Percentiles rank a stretch among this genome's conserved stretches.
Evolutionary conservation across 106 monocot species (phyloP).

Genomic region (Alisma plantagoaquatica): DNA sequence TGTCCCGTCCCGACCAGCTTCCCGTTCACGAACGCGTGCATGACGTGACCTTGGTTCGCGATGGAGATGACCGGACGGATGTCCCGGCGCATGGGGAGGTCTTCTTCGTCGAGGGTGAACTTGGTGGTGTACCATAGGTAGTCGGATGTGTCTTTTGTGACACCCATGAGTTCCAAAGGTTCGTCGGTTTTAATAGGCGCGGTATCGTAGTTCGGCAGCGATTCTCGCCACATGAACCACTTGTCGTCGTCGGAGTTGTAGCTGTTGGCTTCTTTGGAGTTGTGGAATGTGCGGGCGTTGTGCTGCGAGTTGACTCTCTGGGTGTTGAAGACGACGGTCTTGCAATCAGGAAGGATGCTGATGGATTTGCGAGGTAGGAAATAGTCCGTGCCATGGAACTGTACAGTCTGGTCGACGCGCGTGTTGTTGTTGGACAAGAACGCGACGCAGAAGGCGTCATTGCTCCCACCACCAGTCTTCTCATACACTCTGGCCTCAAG

Average conservation of each 20-base stretch:
- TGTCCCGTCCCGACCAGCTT: conserved; percentile 69
- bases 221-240: conserved; percentile 55
- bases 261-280: conserved; percentile 13
- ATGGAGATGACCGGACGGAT: conserved; percentile 66
- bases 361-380: conserved; percentile 70
- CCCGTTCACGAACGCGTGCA: conserved; percentile 69
- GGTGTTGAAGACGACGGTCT: conserved; percentile 82
- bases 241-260: conserved; percentile 11
- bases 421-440: conserved; percentile 62
- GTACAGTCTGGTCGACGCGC: conserved; percentile 24
- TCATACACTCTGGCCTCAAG: conserved; percentile 62
- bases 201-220: conserved; percentile 22
- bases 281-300: conserved; percentile 43
- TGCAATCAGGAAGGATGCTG: conserved; percentile 86
- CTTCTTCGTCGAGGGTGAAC: conserved; percentile 44
- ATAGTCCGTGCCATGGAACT: conserved; percentile 51
- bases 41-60: conserved; percentile 40
- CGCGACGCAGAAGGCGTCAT: conserved; percentile 42
- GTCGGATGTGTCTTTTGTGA: conserved; percentile 60
- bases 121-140: conserved; percentile 81
- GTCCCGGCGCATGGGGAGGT: conserved; percentile 59
- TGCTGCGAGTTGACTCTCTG: conserved; percentile 68
- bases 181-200: background rate
- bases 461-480: conserved; percentile 9
- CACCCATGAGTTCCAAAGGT: conserved; percentile 38